Evolutionary conservation across 805 yeast genomes (phyloP), one percentile per base, ranked within the genome.

Genomic region (Candida alai): DNA sequence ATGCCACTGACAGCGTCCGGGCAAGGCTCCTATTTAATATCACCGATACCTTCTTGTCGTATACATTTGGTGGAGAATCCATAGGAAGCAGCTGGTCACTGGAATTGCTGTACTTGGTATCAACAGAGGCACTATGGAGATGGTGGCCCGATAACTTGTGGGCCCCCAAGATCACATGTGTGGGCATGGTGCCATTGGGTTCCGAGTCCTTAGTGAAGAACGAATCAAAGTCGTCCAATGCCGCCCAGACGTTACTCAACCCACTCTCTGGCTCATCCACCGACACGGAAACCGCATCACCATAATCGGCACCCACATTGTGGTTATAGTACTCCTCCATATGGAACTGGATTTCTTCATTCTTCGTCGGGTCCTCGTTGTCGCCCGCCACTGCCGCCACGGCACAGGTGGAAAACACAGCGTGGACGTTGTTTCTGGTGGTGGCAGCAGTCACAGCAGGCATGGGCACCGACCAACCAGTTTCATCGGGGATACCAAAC

Each of bases 401-500:
- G 3, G 70, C 65, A 51, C 97, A 90, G 0, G 96, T 85, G 19
- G 88, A 78, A 52, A 85, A 93, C 3, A 93, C 97, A 0, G 97
- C 89, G 56, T 93, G 97, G 1, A 93, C 94, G 50, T 93, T 93
- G 52, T 85, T 86, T 44, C 97, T 68, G 1, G 97, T 85, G 11
- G 84, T 75, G 0, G 95, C 83, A 0, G 96, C 87, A 2, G 93
- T 81, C 27, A 87, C 78, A 0, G 90, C 85, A 2, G 98, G 96
- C 90, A 85, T 84, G 2, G 97, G 95, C 32, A 94, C 79, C 0
- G 96, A 81, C 99, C 99, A 93, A 1, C 99, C 99, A 49, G 83
- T 79, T 9, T 85, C 95, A 41, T 84, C 90, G 0, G 98, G 97
- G 16, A 90, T 80, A 11, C 98, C 98, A 63, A 88, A 94, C 36